Conservation (phyloP, 1,284 basidiomycete species). For the Neolentinus lepideus region DNA sequence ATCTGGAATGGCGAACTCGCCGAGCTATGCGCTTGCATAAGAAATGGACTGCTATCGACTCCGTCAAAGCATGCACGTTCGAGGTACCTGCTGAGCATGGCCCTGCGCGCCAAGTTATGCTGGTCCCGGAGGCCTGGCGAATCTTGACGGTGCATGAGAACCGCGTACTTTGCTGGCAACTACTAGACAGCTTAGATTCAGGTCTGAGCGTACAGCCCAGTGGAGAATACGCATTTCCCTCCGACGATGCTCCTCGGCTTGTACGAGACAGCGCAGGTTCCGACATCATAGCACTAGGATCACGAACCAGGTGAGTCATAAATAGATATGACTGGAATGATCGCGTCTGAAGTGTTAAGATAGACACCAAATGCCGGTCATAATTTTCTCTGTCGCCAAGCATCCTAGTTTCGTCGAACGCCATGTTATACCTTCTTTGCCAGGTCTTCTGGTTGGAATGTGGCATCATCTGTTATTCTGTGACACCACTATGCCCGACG, state of each 20-base stretch:
- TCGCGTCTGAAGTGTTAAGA: neutral
- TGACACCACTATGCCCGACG: neutral
- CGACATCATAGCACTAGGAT: neutral
- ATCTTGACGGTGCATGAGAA: neutral
- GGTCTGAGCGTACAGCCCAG: neutral
- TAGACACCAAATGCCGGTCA: neutral
- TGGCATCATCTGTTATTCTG: neutral
- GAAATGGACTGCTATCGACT: neutral
- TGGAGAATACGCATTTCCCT: neutral
- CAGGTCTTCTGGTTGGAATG: neutral
- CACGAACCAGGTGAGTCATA: neutral
- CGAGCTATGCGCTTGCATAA: neutral
- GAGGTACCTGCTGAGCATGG: neutral
- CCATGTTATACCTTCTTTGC: neutral
- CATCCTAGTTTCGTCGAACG: neutral
- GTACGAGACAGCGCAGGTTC: neutral
- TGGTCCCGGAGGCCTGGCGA: neutral
- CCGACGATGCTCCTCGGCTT: neutral
- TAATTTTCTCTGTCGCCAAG: neutral
- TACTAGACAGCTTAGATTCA: neutral
- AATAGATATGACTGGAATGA: neutral
- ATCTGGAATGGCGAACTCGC: neutral
- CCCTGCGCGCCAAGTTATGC: neutral
- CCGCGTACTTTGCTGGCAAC: neutral
- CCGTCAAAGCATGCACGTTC: neutral